Evolutionary conservation across 306 rosid species (phyloP).

Genomic region (Cicer pinnatifidum): DNA sequence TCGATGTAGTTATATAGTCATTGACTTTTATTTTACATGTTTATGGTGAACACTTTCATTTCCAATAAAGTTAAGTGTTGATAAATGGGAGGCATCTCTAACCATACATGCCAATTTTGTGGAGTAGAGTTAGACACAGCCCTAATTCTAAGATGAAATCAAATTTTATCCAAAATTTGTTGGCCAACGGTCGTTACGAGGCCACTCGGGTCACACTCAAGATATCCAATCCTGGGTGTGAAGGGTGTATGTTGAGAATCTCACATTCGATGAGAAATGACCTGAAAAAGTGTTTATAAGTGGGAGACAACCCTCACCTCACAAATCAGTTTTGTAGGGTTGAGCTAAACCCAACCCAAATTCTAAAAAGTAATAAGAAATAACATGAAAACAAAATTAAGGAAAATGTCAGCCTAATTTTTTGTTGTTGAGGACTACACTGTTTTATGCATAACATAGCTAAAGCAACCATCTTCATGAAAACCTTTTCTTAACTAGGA

Average conservation of each 20-base stretch:
- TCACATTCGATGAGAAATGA: background rate
- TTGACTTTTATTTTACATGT: background rate
- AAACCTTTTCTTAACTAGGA: slow-evolving; percentile 8
- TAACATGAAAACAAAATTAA: background rate
- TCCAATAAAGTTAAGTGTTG: background rate
- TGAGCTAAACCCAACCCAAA: background rate
- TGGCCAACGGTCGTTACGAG: background rate
- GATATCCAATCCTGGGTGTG: background rate
- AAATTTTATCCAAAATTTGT: background rate
- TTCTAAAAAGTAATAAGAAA: background rate
- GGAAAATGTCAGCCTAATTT: background rate
- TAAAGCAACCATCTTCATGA: slow-evolving; percentile 28
- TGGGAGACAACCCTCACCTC: background rate
- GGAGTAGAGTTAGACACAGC: background rate
- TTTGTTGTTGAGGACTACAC: background rate
- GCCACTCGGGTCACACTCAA: background rate
- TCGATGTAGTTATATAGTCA: background rate
- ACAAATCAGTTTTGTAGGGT: background rate
- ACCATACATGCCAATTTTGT: background rate
- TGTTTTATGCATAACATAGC: slow-evolving; percentile 2
- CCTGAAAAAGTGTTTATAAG: background rate
- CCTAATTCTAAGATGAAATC: background rate
- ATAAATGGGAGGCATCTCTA: background rate
- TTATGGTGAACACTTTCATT: background rate
- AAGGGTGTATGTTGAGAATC: background rate